Evolutionary conservation across 768 basidiomycete genomes (phyloP), one percentile per base, ranked within the genome.

Genomic region (Amanita brunnescens): DNA sequence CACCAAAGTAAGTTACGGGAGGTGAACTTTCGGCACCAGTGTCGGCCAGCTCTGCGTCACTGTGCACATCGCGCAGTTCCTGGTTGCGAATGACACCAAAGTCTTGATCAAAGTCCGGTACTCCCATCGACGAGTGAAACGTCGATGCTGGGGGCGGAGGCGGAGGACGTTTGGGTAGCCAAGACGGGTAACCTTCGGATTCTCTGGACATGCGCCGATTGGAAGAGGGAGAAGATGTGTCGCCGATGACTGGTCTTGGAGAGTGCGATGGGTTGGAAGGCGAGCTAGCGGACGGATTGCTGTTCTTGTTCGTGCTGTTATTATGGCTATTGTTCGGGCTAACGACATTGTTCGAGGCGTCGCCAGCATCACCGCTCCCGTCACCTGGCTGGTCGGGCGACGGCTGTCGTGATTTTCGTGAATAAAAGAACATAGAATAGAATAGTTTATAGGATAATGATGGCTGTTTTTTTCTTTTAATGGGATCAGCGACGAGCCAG

Each of bases 161-260:
- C 13, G 81, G 81, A 2, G 90, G 89, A 12, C 89, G 76, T 53
- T 72, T 79, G 14, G 89, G 89, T 1, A 91, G 80, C 89, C 89
- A 91, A 20, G 85, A 83, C 2, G 89, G 89, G 62, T 91, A 91
- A 12, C 82, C 82, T 57, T 87, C 85, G 14, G 72, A 75, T 58
- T 79, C 76, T 47, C 66, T 65, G 29, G 71, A 70, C 61, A 62
- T 64, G 51, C 64, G 63, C 41, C 60, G 57, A 33, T 42, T 10
- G 37, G 61, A 65, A 14, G 66, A 62, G 24, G 61, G 68, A 2
- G 67, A 64, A 7, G 67, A 67, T 39, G 65, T 61, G n/a, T 40
- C 53, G 24, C 54, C 51, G 33, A 38, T 24, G 12, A 50, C 37
- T 16, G 39, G 32, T 18, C 52, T 56, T 18, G 43, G 43, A 20